Evolutionary conservation across 1,284 basidiomycete genomes (phyloP), one percentile per base, ranked within the genome.

Genomic region (Ganoderma sinense): DNA sequence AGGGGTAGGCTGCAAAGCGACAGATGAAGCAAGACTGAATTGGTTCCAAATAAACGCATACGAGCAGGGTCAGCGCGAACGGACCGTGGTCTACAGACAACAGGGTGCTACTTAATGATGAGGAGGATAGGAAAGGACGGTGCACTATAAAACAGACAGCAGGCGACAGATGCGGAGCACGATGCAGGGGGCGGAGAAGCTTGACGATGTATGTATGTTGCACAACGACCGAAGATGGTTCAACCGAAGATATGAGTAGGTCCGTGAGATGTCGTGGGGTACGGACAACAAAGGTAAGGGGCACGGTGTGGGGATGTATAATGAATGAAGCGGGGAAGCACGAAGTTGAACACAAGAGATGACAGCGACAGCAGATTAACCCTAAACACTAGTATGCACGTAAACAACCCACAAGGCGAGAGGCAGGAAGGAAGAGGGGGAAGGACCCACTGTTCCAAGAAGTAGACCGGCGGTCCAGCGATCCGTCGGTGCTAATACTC

Each of bases 1-100:
- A 23, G 0, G n/a, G 45, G 4, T 53, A n/a, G 20, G 26, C 5
- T 13, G 10, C 14, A 51, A 29, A 29, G n/a, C n/a, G 23, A 53
- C 48, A 53, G 48, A 26, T 53, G 23, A 53, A 53, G 48, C 48
- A 53, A 53, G 48, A 53, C 48, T 53, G 48, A 23, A 53, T 53
- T 23, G 11, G 13, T 51, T 51, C 23, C 48, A 51, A 51, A 51
- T 51, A 51, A 23, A 53, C 48, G 48, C 53, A 56, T 16, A 18
- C 6, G 14, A 56, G 53, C 53, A 1, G 29, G 53, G 29, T 14
- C 53, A 55, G 53, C 53, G 33, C 31, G 29, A 29, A 56, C 14
- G 53, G 36, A 40, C 58, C n/a, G 39, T 41, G 39, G 23, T 36
- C 31, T 36, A 39, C 33, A 48, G 20, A 8, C 16, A 23, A 8